These are phyloP conservation scores for Iris macrosiphon DNA, from an alignment of 106 monocot genomes.

Conservation along the genomic window DNA sequence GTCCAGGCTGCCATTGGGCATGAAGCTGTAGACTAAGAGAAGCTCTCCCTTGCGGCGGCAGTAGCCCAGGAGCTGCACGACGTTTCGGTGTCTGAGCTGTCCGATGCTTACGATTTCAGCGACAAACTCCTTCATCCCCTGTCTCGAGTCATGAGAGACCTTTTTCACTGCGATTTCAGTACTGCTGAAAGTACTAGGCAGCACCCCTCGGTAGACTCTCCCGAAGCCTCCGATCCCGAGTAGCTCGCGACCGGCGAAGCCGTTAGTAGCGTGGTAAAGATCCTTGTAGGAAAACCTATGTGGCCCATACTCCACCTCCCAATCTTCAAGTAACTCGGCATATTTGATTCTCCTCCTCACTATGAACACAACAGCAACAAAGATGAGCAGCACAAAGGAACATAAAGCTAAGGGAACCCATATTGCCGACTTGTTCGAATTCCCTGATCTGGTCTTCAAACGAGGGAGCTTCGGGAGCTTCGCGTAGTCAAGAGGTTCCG, in stretches of 20 bases:
- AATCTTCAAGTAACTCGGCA: slow-evolving; percentile 3
- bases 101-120: slow-evolving; percentile 5
- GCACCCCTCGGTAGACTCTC: slow-evolving; percentile 2
- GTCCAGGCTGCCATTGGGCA: slow-evolving; percentile 4
- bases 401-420: slow-evolving; percentile 2
- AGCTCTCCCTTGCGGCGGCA: slow-evolving; percentile 8
- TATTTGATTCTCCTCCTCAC: neutral
- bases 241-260: slow-evolving; percentile 9
- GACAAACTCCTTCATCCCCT: slow-evolving; percentile 7
- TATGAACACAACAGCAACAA: neutral
- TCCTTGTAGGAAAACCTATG: slow-evolving; percentile 7
- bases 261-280: slow-evolving; percentile 21
- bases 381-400: neutral
- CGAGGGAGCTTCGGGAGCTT: neutral
- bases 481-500: slow-evolving; percentile 6
- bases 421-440: neutral
- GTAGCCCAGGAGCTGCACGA: slow-evolving; percentile 6
- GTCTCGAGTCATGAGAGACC: slow-evolving; percentile 17
- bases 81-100: slow-evolving; percentile 6
- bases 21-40: neutral
- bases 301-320: neutral
- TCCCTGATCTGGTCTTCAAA: neutral
- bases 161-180: slow-evolving; percentile 1
- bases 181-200: neutral
- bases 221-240: slow-evolving; percentile 3